Conservation (phyloP, 306 rosid genomes). For the Vigna mungo region DNA sequence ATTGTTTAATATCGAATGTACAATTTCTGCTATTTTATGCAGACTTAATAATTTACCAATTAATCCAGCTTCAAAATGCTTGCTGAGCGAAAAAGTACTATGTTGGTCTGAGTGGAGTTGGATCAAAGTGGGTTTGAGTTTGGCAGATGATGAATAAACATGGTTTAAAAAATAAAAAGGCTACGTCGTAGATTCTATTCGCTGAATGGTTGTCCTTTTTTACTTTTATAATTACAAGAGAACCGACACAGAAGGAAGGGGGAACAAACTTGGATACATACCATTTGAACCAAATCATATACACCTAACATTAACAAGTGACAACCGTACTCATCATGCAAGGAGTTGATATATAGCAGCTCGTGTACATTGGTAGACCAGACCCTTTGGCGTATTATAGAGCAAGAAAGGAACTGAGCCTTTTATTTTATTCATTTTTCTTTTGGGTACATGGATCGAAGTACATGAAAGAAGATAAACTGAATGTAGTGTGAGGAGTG, state of each 20-base stretch:
- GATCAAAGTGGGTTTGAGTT: not conserved
- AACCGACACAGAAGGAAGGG: slow-evolving; percentile 10
- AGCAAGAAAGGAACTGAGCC: slow-evolving; percentile 1
- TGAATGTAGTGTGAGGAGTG: slow-evolving; percentile 31
- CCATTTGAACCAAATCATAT: slow-evolving; percentile 22
- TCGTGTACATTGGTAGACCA: slow-evolving; percentile 7
- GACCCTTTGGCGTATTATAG: slow-evolving; percentile 7
- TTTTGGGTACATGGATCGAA: too few species aligned
- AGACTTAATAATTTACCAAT: slow-evolving; percentile 31
- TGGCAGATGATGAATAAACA: not conserved
- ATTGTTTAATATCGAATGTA: slow-evolving; percentile 25
- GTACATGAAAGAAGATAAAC: slow-evolving; percentile 34
- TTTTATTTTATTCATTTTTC: not conserved
- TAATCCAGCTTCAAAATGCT: slow-evolving; percentile 31
- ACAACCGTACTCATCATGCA: slow-evolving; percentile 5
- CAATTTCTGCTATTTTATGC: slow-evolving; percentile 31
- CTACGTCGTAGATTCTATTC: too few species aligned
- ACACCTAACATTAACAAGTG: not conserved
- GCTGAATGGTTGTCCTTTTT: not conserved
- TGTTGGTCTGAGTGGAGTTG: not conserved
- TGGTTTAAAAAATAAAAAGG: too few species aligned
- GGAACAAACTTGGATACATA: not conserved
- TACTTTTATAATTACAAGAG: not conserved
- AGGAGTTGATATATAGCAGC: slow-evolving; percentile 19
- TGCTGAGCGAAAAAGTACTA: not conserved